Evolutionary conservation across 192 early-diverging fungal genomes (phyloP), one percentile per base, ranked within the genome.

Genomic region (Hyaloraphidium curvatum): DNA sequence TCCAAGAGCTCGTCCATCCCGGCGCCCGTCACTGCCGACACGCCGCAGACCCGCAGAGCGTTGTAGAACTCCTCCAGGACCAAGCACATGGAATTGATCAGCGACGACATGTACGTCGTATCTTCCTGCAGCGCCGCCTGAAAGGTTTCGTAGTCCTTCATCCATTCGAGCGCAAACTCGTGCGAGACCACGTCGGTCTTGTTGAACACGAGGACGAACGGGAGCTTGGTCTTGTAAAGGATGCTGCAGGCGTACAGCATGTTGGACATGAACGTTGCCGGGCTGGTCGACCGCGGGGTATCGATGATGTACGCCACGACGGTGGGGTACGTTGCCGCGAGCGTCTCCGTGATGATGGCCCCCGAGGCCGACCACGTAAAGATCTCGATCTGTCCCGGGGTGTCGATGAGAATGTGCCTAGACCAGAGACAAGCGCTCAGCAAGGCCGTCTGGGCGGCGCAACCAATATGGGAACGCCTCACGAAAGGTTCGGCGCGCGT

Each of bases 341-440:
- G 61, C 0, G 89, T 82, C 55, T 91, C 89, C 1, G 89, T 94
- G 57, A 97, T 94, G 56, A 97, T 94, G 28, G 84, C 69, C 11
- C 93, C 93, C 19, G 84, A 87, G 4, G 93, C 93, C 35, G 88
- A 91, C 93, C 93, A 97, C 16, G 93, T 97, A 62, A 97, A 97
- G 54, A 94, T 92, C 68, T 97, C 93, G 59, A 97, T 97, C 65
- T 97, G 93, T 13, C 93, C 93, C 30, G 93, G 93, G 13, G 93
- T 97, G 63, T 97, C 93, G 35, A 88, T 70, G 22, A 89, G 62
- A 37, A 89, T 75, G 60, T 87, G 78, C 52, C 83, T 86, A 65
- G 28, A 35, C 14, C 22, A 19, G 21, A 31, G 40, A 7, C 33
- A 7, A n/a, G 33, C 33, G 33, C 7, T 7, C 7, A 37, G 22